phyloP scores from a whole-genome alignment of 228 moss, liverwort and hornwort genomes.

The Sphagnum magellanicum region DNA sequence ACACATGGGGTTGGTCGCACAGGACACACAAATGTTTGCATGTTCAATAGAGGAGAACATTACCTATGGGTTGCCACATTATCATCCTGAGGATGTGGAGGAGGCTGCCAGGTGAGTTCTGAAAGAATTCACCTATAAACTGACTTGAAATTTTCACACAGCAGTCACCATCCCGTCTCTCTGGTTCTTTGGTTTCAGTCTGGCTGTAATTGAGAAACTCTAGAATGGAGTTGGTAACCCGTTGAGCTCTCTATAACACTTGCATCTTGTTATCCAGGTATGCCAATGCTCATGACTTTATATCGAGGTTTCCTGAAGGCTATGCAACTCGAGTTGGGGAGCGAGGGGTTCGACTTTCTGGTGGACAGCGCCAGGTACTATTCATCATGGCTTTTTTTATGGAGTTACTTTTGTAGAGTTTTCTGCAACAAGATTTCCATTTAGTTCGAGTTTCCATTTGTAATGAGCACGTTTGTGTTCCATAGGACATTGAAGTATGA shows the following conservation, averaged over 20 bases:
- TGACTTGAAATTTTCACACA: too few species aligned
- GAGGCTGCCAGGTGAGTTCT: constrained; percentile 62
- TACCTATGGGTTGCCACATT: constrained; percentile 73
- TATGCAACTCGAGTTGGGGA: constrained; percentile 95
- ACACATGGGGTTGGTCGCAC: constrained; percentile 98
- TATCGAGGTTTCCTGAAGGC: constrained; percentile 90
- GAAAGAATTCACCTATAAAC: too few species aligned
- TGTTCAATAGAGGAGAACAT: constrained; percentile 98
- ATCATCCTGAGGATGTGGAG: constrained; percentile 59
- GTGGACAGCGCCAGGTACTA: constrained; percentile 79
- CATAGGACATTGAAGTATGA: too few species aligned
- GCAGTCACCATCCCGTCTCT: too few species aligned
- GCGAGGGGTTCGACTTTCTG: constrained; percentile 89
- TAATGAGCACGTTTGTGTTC: too few species aligned
- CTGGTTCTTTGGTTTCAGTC: too few species aligned
- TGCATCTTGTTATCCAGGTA: constrained; percentile 22
- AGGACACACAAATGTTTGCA: constrained; percentile 99
- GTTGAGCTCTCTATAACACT: too few species aligned
- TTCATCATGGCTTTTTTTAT: background rate
- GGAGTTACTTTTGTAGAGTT: background rate
- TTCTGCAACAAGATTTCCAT: background rate
- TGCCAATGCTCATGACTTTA: constrained; percentile 97
- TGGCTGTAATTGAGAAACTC: too few species aligned
- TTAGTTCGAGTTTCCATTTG: too few species aligned
- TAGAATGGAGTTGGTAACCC: too few species aligned